Evolutionary conservation across 1,139 yeast genomes (phyloP), one percentile per base, ranked within the genome.

Genomic region (Pichia sp.): DNA sequence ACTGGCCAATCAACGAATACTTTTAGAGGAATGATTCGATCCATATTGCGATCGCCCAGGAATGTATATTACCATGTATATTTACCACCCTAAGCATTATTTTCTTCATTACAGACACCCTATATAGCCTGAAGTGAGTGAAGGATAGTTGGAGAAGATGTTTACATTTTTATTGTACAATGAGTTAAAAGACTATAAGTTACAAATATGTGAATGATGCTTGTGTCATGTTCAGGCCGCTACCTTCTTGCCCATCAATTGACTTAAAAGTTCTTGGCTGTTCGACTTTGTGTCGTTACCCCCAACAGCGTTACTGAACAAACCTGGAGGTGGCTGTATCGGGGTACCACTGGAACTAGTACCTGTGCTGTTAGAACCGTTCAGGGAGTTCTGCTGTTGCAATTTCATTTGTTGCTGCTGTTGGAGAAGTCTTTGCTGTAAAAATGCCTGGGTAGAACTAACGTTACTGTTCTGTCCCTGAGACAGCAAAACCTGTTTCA

Each of bases 221-320:
- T n/a, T 10, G 8, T 31, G 37, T n/a, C 41, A 8, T 6, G 6
- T 1, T 36, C 41, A 59, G 23, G 55, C 59, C 36, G 57, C 48
- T 19, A 62, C 58, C 44, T 74, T 81, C 68, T 83, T 83, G 34
- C 88, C 87, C 79, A 85, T 81, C 63, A 85, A 73, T 64, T 85
- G 91, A 48, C 80, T 83, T 60, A 85, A 73, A 60, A 85, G 73
- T 64, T 85, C 90, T 26, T 86, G 80, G 50, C 88, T 83, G 59
- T 78, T 62, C 18, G 61, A 51, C 46, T 62, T 62, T 13, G 50
- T 52, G 48, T 51, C 60, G 39, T 34, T 53, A 58, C 31, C 51
- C 48, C 37, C 37, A n/a, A 31, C 37, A 13, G 37, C n/a, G 18
- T 50, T 60, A 55, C 42, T 58, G 55, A 72, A 72, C 51, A 76